phyloP scores from a whole-genome alignment of 176 grass and related monocot genomes.

The Oryza longistaminata region DNA sequence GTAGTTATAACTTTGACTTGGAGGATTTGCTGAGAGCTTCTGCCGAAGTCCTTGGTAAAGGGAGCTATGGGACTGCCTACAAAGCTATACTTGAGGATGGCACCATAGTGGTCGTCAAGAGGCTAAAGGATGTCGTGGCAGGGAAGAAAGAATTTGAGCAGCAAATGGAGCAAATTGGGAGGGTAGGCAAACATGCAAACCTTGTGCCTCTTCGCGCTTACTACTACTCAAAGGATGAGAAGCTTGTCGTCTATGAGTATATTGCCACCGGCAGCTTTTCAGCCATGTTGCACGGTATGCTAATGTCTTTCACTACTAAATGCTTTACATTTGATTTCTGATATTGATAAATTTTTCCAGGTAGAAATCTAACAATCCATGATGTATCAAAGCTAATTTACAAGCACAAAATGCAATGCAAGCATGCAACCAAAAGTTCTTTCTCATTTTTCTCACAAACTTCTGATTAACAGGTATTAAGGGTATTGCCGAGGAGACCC shows the following conservation, averaged over 20 bases:
- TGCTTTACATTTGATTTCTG: conserved; percentile 9
- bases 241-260: conserved; percentile 94
- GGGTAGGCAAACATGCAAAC: conserved; percentile 68
- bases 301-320: conserved; percentile 5
- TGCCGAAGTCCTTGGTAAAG: conserved; percentile 94
- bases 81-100: conserved; percentile 89
- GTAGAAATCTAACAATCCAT: neutral
- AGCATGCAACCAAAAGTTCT: neutral
- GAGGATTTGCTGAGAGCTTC: conserved; percentile 94
- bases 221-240: conserved; percentile 99
- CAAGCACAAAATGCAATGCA: conserved; percentile 7
- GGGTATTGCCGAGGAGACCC: conserved; percentile 49
- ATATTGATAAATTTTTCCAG: neutral
- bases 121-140: conserved; percentile 82
- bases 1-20: conserved; percentile 90
- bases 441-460: conserved; percentile 39
- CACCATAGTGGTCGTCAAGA: conserved; percentile 85
- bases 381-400: neutral
- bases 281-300: conserved; percentile 81
- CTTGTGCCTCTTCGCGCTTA: conserved; percentile 78
- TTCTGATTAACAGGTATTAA: conserved; percentile 62
- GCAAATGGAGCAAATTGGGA: conserved; percentile 91
- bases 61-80: conserved; percentile 93
- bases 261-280: conserved; percentile 70
- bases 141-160: conserved; percentile 98